These are phyloP conservation scores for Lizanozyma gosingica DNA, from an alignment of 1,139 yeast species.

Conservation along the genomic window DNA sequence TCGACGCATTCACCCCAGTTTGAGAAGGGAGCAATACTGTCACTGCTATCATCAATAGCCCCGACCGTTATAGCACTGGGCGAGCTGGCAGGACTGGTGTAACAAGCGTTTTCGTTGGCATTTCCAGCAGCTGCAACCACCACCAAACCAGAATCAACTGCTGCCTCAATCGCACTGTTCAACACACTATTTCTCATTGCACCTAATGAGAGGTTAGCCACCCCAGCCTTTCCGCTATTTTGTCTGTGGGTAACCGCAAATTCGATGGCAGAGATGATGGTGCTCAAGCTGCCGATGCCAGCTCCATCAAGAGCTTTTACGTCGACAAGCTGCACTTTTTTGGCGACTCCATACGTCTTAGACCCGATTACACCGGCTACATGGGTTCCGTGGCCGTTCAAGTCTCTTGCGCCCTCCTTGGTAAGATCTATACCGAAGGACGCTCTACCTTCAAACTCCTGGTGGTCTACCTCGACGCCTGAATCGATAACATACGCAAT, in stretches of 20 bases:
- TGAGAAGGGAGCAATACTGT: conserved; percentile 62
- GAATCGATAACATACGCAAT: conserved; percentile 79
- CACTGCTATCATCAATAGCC: conserved; percentile 69
- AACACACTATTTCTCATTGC: conserved; percentile 56
- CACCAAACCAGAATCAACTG: conserved; percentile 59
- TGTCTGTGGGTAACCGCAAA: conserved; percentile 56
- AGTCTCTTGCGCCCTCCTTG: conserved; percentile 52
- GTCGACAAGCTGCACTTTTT: conserved; percentile 51
- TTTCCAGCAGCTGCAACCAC: conserved; percentile 91
- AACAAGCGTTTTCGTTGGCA: conserved; percentile 66
- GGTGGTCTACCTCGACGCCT: conserved; percentile 51
- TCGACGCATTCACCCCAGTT: conserved; percentile 90
- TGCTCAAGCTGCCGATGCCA: conserved; percentile 64
- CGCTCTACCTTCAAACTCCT: conserved; percentile 62
- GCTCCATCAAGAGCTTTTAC: conserved; percentile 57
- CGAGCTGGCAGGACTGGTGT: conserved; percentile 74
- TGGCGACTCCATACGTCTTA: conserved; percentile 69
- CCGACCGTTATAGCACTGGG: conserved; percentile 71
- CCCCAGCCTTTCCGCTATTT: conserved; percentile 39
- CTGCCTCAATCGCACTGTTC: conserved; percentile 67
- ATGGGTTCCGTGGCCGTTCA: conserved; percentile 76
- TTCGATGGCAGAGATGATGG: conserved; percentile 64
- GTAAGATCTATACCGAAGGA: conserved; percentile 51
- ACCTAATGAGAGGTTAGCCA: conserved; percentile 77
- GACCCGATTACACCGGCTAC: conserved; percentile 90